Evolutionary conservation across 1,139 yeast genomes (phyloP).

Genomic region (Taiozyma sp.): DNA sequence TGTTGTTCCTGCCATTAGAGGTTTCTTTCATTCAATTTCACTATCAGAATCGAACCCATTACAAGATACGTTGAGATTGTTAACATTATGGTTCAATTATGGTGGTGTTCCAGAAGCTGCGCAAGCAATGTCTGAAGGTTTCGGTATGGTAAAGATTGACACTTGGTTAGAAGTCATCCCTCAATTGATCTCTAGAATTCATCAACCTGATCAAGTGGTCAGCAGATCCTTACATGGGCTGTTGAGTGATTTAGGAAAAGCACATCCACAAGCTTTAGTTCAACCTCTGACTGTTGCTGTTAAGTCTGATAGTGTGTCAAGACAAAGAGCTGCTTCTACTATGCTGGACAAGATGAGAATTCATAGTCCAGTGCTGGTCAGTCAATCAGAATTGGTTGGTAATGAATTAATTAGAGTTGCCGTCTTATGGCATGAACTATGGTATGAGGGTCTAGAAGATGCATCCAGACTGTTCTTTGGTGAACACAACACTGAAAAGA

Average conservation of each 20-base stretch:
- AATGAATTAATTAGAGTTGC: slow-evolving; percentile 91
- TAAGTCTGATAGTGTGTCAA: slow-evolving; percentile 82
- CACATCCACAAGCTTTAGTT: slow-evolving; percentile 95
- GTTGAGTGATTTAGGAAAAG: slow-evolving; percentile 83
- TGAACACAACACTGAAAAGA: slow-evolving; percentile 89
- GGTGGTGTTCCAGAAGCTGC: slow-evolving; percentile 94
- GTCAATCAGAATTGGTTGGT: slow-evolving; percentile 92
- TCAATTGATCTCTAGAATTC: slow-evolving; percentile 92
- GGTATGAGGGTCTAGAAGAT: slow-evolving; percentile 98
- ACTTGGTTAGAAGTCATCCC: slow-evolving; percentile 96
- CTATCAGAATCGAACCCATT: slow-evolving; percentile 80
- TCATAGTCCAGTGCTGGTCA: slow-evolving; percentile 79
- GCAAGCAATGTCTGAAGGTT: slow-evolving; percentile 86
- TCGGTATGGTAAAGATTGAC: slow-evolving; percentile 81
- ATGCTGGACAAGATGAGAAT: slow-evolving; percentile 89
- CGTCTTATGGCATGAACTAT: slow-evolving; percentile 94
- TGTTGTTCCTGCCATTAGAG: slow-evolving; percentile 91
- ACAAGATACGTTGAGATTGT: slow-evolving; percentile 85
- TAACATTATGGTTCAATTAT: slow-evolving; percentile 93
- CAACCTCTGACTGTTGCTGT: slow-evolving; percentile 96
- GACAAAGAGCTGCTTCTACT: slow-evolving; percentile 88
- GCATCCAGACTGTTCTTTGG: slow-evolving; percentile 93
- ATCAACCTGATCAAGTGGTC: slow-evolving; percentile 87
- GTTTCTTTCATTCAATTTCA: slow-evolving; percentile 93
- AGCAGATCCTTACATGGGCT: slow-evolving; percentile 75